These are phyloP conservation scores for Clathrus columnatus DNA, from an alignment of 768 basidiomycete species.

Conservation along the genomic window DNA sequence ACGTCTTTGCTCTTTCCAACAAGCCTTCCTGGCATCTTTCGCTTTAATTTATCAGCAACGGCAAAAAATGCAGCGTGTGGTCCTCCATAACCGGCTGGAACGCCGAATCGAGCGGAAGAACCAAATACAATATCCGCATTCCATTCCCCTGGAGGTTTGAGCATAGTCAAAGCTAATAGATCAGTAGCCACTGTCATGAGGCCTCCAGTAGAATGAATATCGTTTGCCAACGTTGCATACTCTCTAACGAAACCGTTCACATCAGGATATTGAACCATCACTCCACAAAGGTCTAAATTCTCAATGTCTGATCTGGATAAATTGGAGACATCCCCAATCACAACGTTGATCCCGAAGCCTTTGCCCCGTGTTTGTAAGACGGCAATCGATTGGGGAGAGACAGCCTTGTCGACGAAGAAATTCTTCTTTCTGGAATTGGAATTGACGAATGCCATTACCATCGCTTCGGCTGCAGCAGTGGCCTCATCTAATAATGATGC, in stretches of 20 bases:
- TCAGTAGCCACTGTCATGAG: constrained; percentile 86
- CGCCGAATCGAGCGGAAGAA: constrained; percentile 94
- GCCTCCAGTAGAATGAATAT: constrained; percentile 66
- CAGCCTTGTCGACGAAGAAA: constrained; percentile 78
- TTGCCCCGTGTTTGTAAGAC: constrained; percentile 87
- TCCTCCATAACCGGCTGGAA: constrained; percentile 94
- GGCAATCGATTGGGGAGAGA: constrained; percentile 81
- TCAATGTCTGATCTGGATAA: constrained; percentile 45
- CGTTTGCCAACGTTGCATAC: constrained; percentile 53
- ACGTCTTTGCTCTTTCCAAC: constrained; percentile 86
- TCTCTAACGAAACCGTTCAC: constrained; percentile 77
- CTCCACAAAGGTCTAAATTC: constrained; percentile 65
- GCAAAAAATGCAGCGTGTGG: constrained; percentile 98
- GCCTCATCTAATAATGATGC: constrained; percentile 93
- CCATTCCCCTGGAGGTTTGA: constrained; percentile 98
- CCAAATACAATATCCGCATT: constrained; percentile 94
- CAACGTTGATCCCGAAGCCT: constrained; percentile 84
- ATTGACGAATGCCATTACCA: constrained; percentile 85
- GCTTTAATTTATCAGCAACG: constrained; percentile 81
- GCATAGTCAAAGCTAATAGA: constrained; percentile 82
- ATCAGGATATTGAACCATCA: constrained; percentile 91
- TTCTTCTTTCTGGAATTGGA: constrained; percentile 63
- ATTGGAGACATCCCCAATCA: constrained; percentile 52
- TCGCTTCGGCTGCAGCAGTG: constrained; percentile 90
- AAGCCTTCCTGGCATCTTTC: constrained; percentile 97